Evolutionary conservation across 2,329 filamentous ascomycete species (phyloP).

Genomic region (Paracorniculantispora psalliotae): DNA sequence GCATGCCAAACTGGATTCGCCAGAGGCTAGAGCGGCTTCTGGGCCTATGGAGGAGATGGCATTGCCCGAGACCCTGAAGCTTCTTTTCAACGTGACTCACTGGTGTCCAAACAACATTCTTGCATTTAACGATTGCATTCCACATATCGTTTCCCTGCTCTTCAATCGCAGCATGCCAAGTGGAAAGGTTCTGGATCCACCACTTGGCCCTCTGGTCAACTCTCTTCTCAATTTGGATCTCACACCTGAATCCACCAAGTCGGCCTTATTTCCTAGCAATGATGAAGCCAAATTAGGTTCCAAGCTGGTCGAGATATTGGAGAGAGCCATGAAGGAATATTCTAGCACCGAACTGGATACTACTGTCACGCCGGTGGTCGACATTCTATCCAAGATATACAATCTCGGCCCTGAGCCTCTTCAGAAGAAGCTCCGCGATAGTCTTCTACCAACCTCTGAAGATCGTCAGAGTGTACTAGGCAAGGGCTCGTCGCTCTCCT

Average conservation of each 20-base stretch:
- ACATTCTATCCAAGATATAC: slow-evolving; percentile 66
- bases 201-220: slow-evolving; percentile 70
- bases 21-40: slow-evolving; percentile 26
- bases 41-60: slow-evolving; percentile 72
- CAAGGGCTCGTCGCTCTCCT: slow-evolving; percentile 65
- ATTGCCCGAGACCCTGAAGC: slow-evolving; percentile 75
- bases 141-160: slow-evolving; percentile 67
- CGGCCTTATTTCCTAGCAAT: slow-evolving; percentile 61
- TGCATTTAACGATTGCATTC: slow-evolving; percentile 63
- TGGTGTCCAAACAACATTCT: slow-evolving; percentile 58
- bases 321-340: slow-evolving; percentile 60
- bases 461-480: slow-evolving; percentile 78
- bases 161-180: slow-evolving; percentile 52
- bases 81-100: slow-evolving; percentile 84
- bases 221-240: slow-evolving; percentile 75
- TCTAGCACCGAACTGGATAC: slow-evolving; percentile 66
- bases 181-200: slow-evolving; percentile 64
- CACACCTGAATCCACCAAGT: slow-evolving; percentile 45
- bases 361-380: slow-evolving; percentile 66
- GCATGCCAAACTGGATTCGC: slow-evolving; percentile 51
- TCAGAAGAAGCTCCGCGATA: slow-evolving; percentile 55
- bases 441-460: slow-evolving; percentile 69
- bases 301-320: slow-evolving; percentile 65
- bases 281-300: slow-evolving; percentile 56
- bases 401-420: slow-evolving; percentile 60